Evolutionary conservation across 805 yeast species (phyloP), one percentile per base, ranked within the genome.

Genomic region (Monosporozyma unispora): DNA sequence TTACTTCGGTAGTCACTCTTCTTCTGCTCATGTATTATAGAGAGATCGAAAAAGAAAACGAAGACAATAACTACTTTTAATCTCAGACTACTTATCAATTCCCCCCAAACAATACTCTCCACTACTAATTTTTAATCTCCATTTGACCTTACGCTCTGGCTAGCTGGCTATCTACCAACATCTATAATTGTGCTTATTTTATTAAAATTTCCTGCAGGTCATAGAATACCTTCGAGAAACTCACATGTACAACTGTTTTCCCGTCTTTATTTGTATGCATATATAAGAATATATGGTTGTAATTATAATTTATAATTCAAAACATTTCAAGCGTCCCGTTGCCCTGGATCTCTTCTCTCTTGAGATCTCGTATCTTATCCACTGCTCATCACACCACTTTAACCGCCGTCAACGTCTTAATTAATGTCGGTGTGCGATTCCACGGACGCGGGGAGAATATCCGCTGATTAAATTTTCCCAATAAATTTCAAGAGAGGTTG

Each of bases 1-100:
- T 23, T 44, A 48, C 18, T 47, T 53, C 41, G 48, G 43, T 18
- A 19, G 22, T 16, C 22, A 35, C 16, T 31, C 35, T 31, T 31
- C 35, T 16, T 31, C 35, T 16, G 18, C 19, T 16, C 39, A 35
- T 11, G 21, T 35, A 35, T 19, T 35, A 16, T 35, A 35, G 22
- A 35, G 21, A 14, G 16, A n/a, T 14, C 8, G 7, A 14, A 11
- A 3, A n/a, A n/a, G 7, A 14, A 11, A 3, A n/a, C 3, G 7
- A 31, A 12, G 16, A 12, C 12, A 12, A n/a, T n/a, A 16, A 31
- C 35, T 31, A 31, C 35, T 31, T 3, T n/a, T 4, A 28, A 28
- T 4, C 33, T 11, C 16, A 31, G 18, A 31, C 35, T 7, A 14
- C 5, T 31, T 31, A 31, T 31, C 14, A 14, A 31, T 31, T 31